A percentile compares a stretch with the other conserved stretches of the same genome.
phyloP scores from a whole-genome alignment of 73 alveolate species.

The Halteria grandinella region DNA sequence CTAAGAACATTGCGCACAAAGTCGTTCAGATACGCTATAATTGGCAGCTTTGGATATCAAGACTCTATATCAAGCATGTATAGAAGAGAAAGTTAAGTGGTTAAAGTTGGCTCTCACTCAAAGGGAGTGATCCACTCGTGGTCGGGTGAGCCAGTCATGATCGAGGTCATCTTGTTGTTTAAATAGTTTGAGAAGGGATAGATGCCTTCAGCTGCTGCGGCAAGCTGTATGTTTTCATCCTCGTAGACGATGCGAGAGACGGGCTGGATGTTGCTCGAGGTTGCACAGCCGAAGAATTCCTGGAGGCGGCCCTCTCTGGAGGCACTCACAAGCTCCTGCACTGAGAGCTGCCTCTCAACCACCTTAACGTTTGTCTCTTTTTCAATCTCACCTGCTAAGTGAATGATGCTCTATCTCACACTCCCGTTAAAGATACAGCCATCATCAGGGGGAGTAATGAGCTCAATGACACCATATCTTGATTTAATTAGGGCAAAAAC shows the following conservation, averaged over 20 bases:
- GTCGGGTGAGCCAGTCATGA: constrained; percentile 12
- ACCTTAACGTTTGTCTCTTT: constrained; percentile 65
- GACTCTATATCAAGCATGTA: no score
- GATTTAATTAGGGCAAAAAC: constrained; percentile 66
- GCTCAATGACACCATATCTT: constrained; percentile 70
- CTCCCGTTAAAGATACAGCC: constrained; percentile 85
- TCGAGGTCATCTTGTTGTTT: background rate
- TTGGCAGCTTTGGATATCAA: no score
- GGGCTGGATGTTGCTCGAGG: constrained; percentile 43
- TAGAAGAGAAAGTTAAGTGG: no score
- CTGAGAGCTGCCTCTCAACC: constrained; percentile 69
- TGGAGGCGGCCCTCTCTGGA: constrained; percentile 69
- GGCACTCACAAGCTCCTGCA: constrained; percentile 72
- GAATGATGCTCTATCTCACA: constrained; percentile 68
- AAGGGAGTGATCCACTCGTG: constrained; percentile 32
- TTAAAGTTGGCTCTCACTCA: background rate
- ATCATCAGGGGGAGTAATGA: constrained; percentile 75
- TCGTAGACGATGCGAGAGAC: background rate
- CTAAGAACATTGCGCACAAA: no score
- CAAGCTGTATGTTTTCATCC: constrained; percentile 32
- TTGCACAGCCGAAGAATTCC: constrained; percentile 58
- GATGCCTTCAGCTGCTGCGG: background rate
- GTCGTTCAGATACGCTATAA: no score
- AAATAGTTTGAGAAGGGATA: background rate
- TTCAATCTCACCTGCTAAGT: constrained; percentile 32